Conservation (phyloP, 805 yeast genomes). For the Sugiyamaella qingdaonensis region DNA sequence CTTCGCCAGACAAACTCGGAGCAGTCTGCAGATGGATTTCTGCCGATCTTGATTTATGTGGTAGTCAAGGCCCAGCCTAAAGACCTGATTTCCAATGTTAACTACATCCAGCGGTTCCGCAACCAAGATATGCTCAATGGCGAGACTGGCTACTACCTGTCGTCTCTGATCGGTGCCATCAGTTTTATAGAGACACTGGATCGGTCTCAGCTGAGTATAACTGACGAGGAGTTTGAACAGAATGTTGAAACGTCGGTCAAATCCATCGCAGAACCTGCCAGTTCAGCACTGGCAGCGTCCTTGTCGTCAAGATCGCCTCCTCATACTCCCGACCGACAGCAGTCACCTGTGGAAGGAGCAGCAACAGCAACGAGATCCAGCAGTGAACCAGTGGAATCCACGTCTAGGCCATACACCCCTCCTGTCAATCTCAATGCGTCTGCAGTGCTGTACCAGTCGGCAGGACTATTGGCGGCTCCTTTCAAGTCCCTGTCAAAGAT, state of each 20-base stretch:
- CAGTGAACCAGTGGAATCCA: neutral
- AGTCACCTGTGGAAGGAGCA: constrained; percentile 4
- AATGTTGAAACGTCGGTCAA: constrained; percentile 37
- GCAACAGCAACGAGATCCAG: neutral
- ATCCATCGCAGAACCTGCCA: constrained; percentile 39
- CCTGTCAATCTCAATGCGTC: constrained; percentile 26
- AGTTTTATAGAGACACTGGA: constrained; percentile 66
- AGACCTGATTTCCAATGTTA: constrained; percentile 69
- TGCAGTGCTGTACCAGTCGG: constrained; percentile 37
- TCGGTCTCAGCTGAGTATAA: constrained; percentile 54
- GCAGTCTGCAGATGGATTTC: constrained; percentile 89
- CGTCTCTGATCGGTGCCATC: constrained; percentile 87
- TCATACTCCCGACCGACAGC: constrained; percentile 19
- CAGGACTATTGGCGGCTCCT: constrained; percentile 49
- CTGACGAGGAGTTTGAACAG: constrained; percentile 54
- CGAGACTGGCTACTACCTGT: constrained; percentile 85
- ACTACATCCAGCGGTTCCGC: constrained; percentile 81
- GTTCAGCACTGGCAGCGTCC: neutral
- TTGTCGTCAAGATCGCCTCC: constrained; percentile 19
- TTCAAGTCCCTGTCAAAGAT: constrained; percentile 37
- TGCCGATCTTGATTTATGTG: constrained; percentile 83
- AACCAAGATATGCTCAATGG: constrained; percentile 72
- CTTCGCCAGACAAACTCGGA: constrained; percentile 62
- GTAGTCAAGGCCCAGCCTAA: constrained; percentile 64
- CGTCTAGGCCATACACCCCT: constrained; percentile 4